phyloP scores from a whole-genome alignment of 257 asterid genomes.

The Primulina huaijiensis region DNA sequence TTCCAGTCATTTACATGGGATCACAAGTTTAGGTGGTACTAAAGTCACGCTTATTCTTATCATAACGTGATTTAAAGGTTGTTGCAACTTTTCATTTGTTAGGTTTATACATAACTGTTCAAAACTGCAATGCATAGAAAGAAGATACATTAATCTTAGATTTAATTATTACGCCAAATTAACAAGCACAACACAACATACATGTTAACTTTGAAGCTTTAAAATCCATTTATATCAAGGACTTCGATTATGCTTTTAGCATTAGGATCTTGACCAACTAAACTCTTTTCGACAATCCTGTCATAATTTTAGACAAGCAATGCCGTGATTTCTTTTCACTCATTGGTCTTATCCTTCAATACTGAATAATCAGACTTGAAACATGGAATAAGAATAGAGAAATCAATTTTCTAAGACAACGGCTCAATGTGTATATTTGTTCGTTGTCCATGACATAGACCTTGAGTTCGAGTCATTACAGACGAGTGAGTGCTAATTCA shows the following conservation, averaged over 20 bases:
- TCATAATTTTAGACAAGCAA: constrained; percentile 21
- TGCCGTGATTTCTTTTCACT: constrained; percentile 8
- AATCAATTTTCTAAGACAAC: background rate
- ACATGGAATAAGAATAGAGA: background rate
- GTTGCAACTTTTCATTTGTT: constrained; percentile 96
- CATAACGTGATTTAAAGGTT: constrained; percentile 90
- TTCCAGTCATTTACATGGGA: no score
- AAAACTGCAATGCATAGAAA: constrained; percentile 43
- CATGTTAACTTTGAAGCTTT: constrained; percentile 96
- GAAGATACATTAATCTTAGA: constrained; percentile 28
- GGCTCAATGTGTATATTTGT: background rate
- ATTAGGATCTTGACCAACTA: constrained; percentile 87
- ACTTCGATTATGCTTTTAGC: constrained; percentile 92
- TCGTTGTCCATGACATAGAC: background rate
- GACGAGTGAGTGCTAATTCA: background rate
- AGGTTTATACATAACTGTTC: constrained; percentile 82
- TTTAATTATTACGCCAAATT: constrained; percentile 10
- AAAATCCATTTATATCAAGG: constrained; percentile 91
- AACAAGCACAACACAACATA: constrained; percentile 26
- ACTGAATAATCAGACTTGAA: constrained; percentile 12
- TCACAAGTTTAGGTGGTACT: constrained; percentile 21
- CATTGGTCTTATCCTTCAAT: constrained; percentile 4
- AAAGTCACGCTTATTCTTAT: constrained; percentile 18
- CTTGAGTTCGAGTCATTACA: background rate
- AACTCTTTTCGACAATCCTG: constrained; percentile 93